Conservation (phyloP, 1,284 basidiomycete genomes). For the Entoloma clypeatum region DNA sequence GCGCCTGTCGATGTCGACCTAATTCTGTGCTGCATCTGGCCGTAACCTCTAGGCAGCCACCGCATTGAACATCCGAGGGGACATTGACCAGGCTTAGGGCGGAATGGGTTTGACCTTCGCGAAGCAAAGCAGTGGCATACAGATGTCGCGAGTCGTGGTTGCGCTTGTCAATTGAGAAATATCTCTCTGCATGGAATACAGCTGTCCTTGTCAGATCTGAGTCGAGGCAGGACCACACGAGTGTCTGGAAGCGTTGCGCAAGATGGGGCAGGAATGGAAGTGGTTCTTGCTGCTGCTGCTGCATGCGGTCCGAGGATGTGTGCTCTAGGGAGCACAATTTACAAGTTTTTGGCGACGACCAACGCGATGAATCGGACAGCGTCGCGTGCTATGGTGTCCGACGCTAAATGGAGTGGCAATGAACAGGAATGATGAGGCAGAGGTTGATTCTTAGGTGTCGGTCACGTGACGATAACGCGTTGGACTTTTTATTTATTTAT, state of each 20-base stretch:
- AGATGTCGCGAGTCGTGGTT: conserved; percentile 84
- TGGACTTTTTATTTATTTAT: conserved; percentile 1
- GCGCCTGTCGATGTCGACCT: conserved; percentile 67
- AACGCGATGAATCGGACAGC: conserved; percentile 7
- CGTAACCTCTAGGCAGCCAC: conserved; percentile 76
- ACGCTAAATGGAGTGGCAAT: conserved; percentile 1
- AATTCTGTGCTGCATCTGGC: conserved; percentile 72
- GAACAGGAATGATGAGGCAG: conserved; percentile 14
- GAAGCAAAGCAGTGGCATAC: conserved; percentile 75
- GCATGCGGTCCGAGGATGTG: conserved; percentile 33
- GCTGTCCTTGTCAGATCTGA: conserved; percentile 71
- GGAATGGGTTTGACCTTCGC: conserved; percentile 71
- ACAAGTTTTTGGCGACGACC: conserved; percentile 1
- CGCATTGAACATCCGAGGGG: conserved; percentile 56
- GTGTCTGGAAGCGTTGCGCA: conserved; percentile 59
- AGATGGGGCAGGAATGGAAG: conserved; percentile 48
- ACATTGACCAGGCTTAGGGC: conserved; percentile 69
- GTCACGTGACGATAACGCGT: conserved; percentile 24
- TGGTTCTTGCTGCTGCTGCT: conserved; percentile 40
- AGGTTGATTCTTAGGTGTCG: conserved; percentile 19
- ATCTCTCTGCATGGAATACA: conserved; percentile 79
- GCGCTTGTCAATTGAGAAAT: conserved; percentile 59
- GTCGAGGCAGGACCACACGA: conserved; percentile 78
- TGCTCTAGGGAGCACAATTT: conserved; percentile 2
- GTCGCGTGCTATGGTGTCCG: conserved; percentile 13